These are phyloP conservation scores for Cronartium quercuum DNA, from an alignment of 1,284 basidiomycete genomes.

Conservation along the genomic window DNA sequence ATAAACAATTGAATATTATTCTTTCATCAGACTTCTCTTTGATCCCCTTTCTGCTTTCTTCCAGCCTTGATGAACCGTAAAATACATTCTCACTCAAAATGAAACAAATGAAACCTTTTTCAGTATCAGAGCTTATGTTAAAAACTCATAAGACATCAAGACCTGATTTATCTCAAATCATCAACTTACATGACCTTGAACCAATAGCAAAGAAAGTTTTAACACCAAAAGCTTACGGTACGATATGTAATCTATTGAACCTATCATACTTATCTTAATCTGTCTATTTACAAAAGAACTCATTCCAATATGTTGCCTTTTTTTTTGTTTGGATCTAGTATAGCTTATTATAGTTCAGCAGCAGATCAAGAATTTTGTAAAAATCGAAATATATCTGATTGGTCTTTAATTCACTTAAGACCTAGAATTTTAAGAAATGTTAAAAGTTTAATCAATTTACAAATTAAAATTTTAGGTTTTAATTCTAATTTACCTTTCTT, in stretches of 20 bases:
- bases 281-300: not conserved
- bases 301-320: not conserved
- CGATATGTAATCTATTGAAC: not conserved
- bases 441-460: not conserved
- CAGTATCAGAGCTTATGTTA: too few relatives aligned
- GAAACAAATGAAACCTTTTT: too few relatives aligned
- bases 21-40: too few relatives aligned
- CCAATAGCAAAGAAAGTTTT: not conserved
- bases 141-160: too few relatives aligned
- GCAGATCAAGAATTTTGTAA: not conserved
- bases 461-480: not conserved
- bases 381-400: not conserved
- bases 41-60: too few relatives aligned
- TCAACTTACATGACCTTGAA: not conserved
- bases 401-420: not conserved
- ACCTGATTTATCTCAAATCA: not conserved
- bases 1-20: too few relatives aligned
- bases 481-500: not conserved
- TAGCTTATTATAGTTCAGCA: slow-evolving; percentile 1
- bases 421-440: not conserved
- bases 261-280: not conserved
- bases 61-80: too few relatives aligned
- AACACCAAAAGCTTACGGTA: not conserved
- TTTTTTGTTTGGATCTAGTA: not conserved
- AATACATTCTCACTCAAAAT: too few relatives aligned